phyloP scores from a whole-genome alignment of 148 eudicot species.

The Selenicereus undatus region DNA sequence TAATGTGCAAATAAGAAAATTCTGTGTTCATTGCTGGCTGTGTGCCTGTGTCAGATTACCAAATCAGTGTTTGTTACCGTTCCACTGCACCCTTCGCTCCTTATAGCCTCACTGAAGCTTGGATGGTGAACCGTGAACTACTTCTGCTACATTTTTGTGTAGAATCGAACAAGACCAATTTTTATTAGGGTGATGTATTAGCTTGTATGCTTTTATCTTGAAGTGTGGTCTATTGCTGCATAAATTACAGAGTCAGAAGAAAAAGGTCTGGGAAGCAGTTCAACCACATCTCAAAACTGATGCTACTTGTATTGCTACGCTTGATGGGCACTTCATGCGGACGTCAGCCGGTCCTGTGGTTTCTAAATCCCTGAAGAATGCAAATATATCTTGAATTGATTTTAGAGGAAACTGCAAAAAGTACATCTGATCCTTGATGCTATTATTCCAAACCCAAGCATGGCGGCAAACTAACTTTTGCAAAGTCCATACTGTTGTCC shows the following conservation, averaged over 20 bases:
- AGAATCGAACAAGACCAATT: background rate
- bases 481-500: background rate
- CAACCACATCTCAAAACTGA: conserved; percentile 93
- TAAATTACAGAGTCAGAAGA: conserved; percentile 77
- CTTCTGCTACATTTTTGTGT: background rate
- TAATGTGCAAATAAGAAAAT: too few relatives aligned
- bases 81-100: too few relatives aligned
- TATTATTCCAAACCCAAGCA: background rate
- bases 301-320: conserved; percentile 53
- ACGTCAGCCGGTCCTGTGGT: conserved; percentile 69
- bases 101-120: too few relatives aligned
- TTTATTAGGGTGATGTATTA: background rate
- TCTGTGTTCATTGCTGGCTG: too few relatives aligned
- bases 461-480: background rate
- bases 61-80: too few relatives aligned
- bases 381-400: conserved; percentile 58
- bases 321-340: conserved; percentile 57
- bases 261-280: conserved; percentile 85
- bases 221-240: background rate
- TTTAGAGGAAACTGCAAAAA: background rate
- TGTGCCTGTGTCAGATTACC: too few relatives aligned
- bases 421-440: background rate
- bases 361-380: conserved; percentile 59
- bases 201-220: background rate
- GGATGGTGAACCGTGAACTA: too few relatives aligned